Evolutionary conservation across 139 green algal genomes (phyloP).

Genomic region (Zygnema cylindricum): DNA sequence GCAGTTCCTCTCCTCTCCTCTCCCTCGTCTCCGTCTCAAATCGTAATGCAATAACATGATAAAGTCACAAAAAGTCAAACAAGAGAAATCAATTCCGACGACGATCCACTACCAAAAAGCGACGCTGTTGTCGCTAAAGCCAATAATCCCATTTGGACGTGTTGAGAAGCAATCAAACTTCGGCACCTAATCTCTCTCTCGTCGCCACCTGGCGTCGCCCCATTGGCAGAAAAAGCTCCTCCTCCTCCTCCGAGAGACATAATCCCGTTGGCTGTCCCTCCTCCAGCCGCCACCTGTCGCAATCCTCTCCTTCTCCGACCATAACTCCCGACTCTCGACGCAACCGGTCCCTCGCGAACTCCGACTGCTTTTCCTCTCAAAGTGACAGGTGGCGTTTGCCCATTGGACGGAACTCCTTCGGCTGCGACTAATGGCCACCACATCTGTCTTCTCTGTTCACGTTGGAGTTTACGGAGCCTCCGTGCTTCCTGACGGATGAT

Average conservation of each 20-base stretch:
- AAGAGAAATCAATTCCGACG: constrained; percentile 12
- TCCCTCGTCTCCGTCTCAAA: not conserved
- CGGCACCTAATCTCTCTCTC: constrained; percentile 24
- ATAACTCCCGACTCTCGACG: not conserved
- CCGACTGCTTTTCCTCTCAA: not conserved
- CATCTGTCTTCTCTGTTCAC: constrained; percentile 42
- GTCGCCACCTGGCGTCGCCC: not conserved
- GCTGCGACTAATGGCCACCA: constrained; percentile 50
- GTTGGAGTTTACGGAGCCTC: not conserved
- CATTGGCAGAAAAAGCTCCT: not conserved
- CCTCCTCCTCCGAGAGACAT: not conserved
- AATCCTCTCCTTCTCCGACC: not conserved
- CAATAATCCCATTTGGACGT: constrained; percentile 34
- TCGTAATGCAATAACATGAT: no score
- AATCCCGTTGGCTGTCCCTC: not conserved
- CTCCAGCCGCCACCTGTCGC: not conserved
- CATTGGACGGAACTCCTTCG: constrained; percentile 7
- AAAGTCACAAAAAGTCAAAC: constrained; percentile 20
- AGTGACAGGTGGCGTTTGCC: not conserved
- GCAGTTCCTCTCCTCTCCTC: not conserved
- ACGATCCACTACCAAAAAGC: not conserved
- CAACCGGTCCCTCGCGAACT: constrained; percentile 18
- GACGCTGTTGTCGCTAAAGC: constrained; percentile 19
- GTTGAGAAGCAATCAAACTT: constrained; percentile 44
- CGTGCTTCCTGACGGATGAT: constrained; percentile 31